These are phyloP conservation scores for Fraxinus angustifolia DNA, from an alignment of 305 asterid species.

Conservation along the genomic window DNA sequence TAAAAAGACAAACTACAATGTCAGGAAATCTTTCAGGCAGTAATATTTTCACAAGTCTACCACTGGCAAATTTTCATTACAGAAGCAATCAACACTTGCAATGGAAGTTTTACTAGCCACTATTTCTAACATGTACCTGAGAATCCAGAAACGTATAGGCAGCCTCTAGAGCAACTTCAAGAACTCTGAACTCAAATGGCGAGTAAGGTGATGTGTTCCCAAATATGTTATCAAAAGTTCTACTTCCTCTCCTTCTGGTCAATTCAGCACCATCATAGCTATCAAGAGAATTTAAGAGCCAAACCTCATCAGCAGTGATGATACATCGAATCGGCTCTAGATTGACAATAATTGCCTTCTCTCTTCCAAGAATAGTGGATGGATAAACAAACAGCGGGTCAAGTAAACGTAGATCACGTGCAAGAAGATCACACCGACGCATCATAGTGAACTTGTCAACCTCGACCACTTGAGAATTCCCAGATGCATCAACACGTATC, in stretches of 20 bases:
- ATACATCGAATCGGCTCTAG: constrained; percentile 98
- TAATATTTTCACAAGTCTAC: not conserved
- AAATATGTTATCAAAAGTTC: constrained; percentile 59
- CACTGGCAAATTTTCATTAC: not conserved
- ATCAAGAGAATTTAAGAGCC: constrained; percentile 85
- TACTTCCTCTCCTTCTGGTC: constrained; percentile 64
- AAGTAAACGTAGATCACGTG: constrained; percentile 87
- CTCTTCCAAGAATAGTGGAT: constrained; percentile 86
- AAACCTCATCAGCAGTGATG: constrained; percentile 94
- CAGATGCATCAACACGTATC: constrained; percentile 86
- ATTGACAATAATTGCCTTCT: constrained; percentile 96
- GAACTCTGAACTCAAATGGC: constrained; percentile 98
- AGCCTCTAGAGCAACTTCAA: constrained; percentile 90
- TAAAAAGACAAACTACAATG: not conserved
- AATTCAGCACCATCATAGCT: constrained; percentile 67
- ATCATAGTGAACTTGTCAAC: constrained; percentile 91
- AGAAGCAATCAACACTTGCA: constrained; percentile 1
- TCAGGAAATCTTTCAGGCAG: constrained; percentile 1
- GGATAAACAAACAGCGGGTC: constrained; percentile 97
- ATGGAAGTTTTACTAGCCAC: not conserved
- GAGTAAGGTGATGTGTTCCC: constrained; percentile 78
- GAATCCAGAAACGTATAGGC: constrained; percentile 95
- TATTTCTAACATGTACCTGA: constrained; percentile 55
- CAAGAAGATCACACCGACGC: constrained; percentile 99
- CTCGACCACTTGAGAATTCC: constrained; percentile 90